Conservation (phyloP, 352 stramenopile genomes). For the Globisporangium heterothallicum region DNA sequence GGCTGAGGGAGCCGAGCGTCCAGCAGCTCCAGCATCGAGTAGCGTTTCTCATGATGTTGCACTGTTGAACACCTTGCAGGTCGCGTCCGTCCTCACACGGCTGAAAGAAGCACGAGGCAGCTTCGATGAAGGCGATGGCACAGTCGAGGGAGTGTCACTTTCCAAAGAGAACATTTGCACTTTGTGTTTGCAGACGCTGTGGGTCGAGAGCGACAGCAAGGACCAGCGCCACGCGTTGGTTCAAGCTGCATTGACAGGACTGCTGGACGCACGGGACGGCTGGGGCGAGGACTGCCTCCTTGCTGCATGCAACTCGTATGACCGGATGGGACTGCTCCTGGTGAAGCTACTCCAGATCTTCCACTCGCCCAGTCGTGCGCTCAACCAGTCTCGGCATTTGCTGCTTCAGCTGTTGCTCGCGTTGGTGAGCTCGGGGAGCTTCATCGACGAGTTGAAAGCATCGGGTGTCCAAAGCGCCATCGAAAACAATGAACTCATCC, state of each 20-base stretch:
- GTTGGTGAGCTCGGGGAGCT: slow-evolving; percentile 43
- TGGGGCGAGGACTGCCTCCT: slow-evolving; percentile 14
- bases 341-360: slow-evolving; percentile 37
- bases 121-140: neutral
- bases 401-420: slow-evolving; percentile 50
- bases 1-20: neutral
- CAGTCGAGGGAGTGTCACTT: neutral
- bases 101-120: neutral
- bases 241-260: slow-evolving; percentile 3
- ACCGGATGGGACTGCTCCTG: slow-evolving; percentile 19
- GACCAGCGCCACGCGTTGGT: slow-evolving; percentile 3
- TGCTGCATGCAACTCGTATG: slow-evolving; percentile 3
- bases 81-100: slow-evolving; percentile 4
- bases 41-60: slow-evolving; percentile 1
- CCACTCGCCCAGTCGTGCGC: slow-evolving; percentile 8
- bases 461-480: slow-evolving; percentile 40
- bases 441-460: slow-evolving; percentile 53
- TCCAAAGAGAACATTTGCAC: neutral
- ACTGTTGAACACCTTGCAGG: slow-evolving; percentile 4
- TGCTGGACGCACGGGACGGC: slow-evolving; percentile 12
- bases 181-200: slow-evolving; percentile 10
- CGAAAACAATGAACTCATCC: slow-evolving; percentile 55
- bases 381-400: slow-evolving; percentile 29
- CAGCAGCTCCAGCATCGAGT: neutral
- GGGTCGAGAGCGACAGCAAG: neutral